Base-by-base conservation (phyloP, 2,329 filamentous ascomycete genomes). In the Aspergillus brasiliensis region DNA sequence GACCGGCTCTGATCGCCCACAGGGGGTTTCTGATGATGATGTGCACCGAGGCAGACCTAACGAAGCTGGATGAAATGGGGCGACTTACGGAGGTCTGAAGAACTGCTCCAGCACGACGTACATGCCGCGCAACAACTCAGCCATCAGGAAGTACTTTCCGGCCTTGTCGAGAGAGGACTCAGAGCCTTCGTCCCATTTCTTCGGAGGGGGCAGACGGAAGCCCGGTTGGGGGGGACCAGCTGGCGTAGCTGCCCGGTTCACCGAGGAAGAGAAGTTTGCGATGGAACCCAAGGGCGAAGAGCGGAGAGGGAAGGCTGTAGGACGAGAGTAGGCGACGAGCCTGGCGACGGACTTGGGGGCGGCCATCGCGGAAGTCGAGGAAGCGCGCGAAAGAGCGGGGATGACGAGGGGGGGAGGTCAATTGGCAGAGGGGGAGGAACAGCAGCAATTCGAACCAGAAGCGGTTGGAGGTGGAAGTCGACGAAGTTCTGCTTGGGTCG, bases 21-120 rank as follows among this genome's bases (percentile, higher is more conserved):
- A 13, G 17, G 27, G 11, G 11, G 19, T 2, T 17, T 37, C 42
- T 25, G 52, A 44, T 11, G 25, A 31, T n/a, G 38, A 42, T n/a
- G 31, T 17, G 27, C 46, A 27, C 25, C 46, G 46, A 49, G 25
- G 25, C 25, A 10, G n/a, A 49, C 46, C 13, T 17, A n/a, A 15
- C 21, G 31, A 31, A 42, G 53, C 34, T 55, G 47, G 38, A 31
- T n/a, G n/a, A n/a, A n/a, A n/a, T 48, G 27, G 37, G 21, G 13
- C 59, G 51, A 92, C 92, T 85, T 85, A 98, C 91, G 95, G 93
- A 81, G 94, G 92, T 78, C 95, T 85, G 84, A 99, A 98, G 86
- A 90, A 99, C 83, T 99, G 94, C 86, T 99, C 95, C 75, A 99
- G 77, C 79, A 95, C 87, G 68, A 99, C 88, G 75, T 97, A 99